phyloP scores from a whole-genome alignment of 306 rosid species.

The Cicer arietinum region DNA sequence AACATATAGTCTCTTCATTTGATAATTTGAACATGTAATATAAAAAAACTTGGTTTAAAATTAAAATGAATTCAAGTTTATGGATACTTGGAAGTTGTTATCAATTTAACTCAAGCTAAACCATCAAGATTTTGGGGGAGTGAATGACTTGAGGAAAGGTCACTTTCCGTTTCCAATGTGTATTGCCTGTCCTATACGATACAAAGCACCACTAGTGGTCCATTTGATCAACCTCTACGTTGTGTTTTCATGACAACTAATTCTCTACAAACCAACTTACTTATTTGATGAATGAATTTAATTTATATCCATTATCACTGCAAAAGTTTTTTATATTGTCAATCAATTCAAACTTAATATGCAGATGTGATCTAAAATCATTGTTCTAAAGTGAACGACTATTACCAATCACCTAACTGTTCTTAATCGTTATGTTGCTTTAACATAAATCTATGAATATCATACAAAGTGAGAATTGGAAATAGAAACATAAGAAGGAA shows the following conservation, averaged over 20 bases:
- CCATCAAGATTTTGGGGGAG: not conserved
- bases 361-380: too few relatives aligned
- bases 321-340: too few relatives aligned
- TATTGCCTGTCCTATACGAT: not conserved
- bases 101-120: not conserved
- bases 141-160: not conserved
- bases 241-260: not conserved
- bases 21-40: too few relatives aligned
- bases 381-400: not conserved
- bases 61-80: not conserved
- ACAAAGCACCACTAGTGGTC: not conserved
- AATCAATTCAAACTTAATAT: too few relatives aligned
- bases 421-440: not conserved
- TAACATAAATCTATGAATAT: not conserved
- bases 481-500: not conserved
- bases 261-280: too few relatives aligned
- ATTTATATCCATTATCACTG: too few relatives aligned
- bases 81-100: not conserved
- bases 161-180: slow-evolving; percentile 4
- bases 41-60: not conserved
- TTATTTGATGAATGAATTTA: too few relatives aligned
- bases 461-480: not conserved
- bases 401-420: slow-evolving; percentile 20
- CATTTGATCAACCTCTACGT: not conserved
- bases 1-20: not conserved